A percentile compares a stretch with the other conserved stretches of the same genome.
Evolutionary conservation across 2,329 filamentous ascomycete genomes (phyloP).

Genomic region (Hirsutella minnesotensis): DNA sequence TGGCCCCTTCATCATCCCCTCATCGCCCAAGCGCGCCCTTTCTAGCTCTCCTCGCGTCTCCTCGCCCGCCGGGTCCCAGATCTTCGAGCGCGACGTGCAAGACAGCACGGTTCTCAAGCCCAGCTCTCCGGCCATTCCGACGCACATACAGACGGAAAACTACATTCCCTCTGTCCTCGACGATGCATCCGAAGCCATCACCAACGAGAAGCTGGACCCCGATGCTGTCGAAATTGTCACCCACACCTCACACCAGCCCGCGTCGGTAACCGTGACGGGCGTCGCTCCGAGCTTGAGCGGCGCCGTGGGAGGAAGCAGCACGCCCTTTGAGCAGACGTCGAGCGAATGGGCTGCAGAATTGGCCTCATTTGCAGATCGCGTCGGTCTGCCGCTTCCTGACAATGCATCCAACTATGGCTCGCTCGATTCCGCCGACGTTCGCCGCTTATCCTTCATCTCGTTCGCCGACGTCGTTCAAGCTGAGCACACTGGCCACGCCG

Average conservation of each 20-base stretch:
- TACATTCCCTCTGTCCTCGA: constrained; percentile 85
- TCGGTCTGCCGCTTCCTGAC: constrained; percentile 35
- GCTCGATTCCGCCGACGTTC: constrained; percentile 63
- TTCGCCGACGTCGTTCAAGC: constrained; percentile 91
- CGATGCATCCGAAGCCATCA: constrained; percentile 85
- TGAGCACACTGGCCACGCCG: constrained; percentile 54
- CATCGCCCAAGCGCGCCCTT: constrained; percentile 54
- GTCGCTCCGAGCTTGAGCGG: constrained; percentile 8
- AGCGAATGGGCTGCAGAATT: constrained; percentile 47
- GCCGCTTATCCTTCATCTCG: constrained; percentile 85
- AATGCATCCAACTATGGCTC: constrained; percentile 64
- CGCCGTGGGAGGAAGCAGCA: constrained; percentile 12
- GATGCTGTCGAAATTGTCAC: constrained; percentile 90
- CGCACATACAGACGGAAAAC: constrained; percentile 89
- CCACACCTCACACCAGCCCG: constrained; percentile 72
- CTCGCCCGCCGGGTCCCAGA: constrained; percentile 67
- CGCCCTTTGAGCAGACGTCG: constrained; percentile 27
- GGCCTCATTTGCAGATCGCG: constrained; percentile 37
- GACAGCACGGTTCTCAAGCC: constrained; percentile 58
- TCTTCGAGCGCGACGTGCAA: constrained; percentile 93
- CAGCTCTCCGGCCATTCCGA: constrained; percentile 75
- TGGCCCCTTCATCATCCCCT: constrained; percentile 32
- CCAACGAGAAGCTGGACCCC: constrained; percentile 71
- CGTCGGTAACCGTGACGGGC: constrained; percentile 53
- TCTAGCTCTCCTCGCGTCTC: constrained; percentile 63